Evolutionary conservation across 805 yeast species (phyloP), one percentile per base, ranked within the genome.

Genomic region (Novakomyces olei): DNA sequence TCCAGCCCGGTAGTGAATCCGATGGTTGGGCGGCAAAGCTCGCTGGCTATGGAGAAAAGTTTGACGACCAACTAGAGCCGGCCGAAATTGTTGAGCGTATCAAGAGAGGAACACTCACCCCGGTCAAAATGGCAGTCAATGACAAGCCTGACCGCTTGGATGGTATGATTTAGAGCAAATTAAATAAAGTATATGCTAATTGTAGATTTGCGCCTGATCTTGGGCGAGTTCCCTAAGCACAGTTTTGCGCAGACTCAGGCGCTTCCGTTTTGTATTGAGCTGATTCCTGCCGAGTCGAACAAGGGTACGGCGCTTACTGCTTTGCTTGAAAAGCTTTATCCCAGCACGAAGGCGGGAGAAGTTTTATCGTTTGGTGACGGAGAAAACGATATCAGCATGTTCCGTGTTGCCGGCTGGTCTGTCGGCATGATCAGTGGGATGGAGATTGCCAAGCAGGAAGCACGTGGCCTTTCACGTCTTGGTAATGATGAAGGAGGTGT

Each of bases 401-500:
- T 30, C 10, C 27, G 19, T 15, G 18, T 22, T 22, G 33, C 33
- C 15, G 33, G 33, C 8, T 30, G 27, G 19, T 20, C 27, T 22
- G 33, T 30, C 19, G 33, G 27, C 19, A 16, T 30, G 12, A 14
- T 12, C 19, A 30, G 24, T 17, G 33, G 27, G 20, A 30, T 22
- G 26, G 26, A 20, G 15, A 23, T 20, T 15, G 26, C 27, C 12
- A 30, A 19, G 5, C 27, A 20, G 12, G 23, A 22, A 10, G 33
- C 33, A 20, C 12, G 16, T 10, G 26, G 26, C 19, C 5, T 30
- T 9, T 22, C 27, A 10, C 27, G 33, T 7, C 20, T 20, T n/a
- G 33, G 33, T 20, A 30, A 30, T 25, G 33, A 30, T n/a, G 28
- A 30, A 18, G 33, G 27, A 23, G 33, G 27, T 14, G 33, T 30